Evolutionary conservation across 192 early-diverging fungal species (phyloP).

Genomic region (Backusella morwellensis): DNA sequence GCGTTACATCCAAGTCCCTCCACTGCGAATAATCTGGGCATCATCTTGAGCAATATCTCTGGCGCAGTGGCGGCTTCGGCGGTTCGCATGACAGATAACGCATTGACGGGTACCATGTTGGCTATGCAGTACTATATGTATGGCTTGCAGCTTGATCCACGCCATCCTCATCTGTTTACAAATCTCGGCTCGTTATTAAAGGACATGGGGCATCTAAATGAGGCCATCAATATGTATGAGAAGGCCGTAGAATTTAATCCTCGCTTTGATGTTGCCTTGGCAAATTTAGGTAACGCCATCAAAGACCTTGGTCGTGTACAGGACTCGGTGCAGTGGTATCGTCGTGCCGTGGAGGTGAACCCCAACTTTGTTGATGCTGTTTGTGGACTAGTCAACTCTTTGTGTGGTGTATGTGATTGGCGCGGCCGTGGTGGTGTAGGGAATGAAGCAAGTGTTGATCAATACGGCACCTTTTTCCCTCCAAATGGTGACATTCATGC

Average conservation of each 20-base stretch:
- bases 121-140: slow-evolving; percentile 86
- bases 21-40: slow-evolving; percentile 90
- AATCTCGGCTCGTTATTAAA: slow-evolving; percentile 90
- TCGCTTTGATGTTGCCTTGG: slow-evolving; percentile 88
- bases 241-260: slow-evolving; percentile 84
- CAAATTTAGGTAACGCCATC: slow-evolving; percentile 90
- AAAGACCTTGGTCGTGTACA: slow-evolving; percentile 91
- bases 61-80: slow-evolving; percentile 41
- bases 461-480: slow-evolving; percentile 32
- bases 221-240: slow-evolving; percentile 87
- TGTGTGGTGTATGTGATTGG: slow-evolving; percentile 92
- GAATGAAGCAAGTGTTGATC: slow-evolving; percentile 33
- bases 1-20: slow-evolving; percentile 80
- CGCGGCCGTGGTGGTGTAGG: slow-evolving; percentile 70
- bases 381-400: slow-evolving; percentile 85
- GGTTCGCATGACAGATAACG: slow-evolving; percentile 6
- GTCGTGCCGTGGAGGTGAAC: slow-evolving; percentile 78
- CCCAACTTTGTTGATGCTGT: slow-evolving; percentile 92
- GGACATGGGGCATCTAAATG: slow-evolving; percentile 81
- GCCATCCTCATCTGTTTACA: slow-evolving; percentile 91
- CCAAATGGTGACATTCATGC: slow-evolving; percentile 16
- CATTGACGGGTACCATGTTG: slow-evolving; percentile 67
- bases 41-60: slow-evolving; percentile 72
- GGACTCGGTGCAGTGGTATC: slow-evolving; percentile 83
- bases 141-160: slow-evolving; percentile 75